These are phyloP conservation scores for Cytauxzoon felis DNA, from an alignment of 169 alveolate species.

Conservation along the genomic window DNA sequence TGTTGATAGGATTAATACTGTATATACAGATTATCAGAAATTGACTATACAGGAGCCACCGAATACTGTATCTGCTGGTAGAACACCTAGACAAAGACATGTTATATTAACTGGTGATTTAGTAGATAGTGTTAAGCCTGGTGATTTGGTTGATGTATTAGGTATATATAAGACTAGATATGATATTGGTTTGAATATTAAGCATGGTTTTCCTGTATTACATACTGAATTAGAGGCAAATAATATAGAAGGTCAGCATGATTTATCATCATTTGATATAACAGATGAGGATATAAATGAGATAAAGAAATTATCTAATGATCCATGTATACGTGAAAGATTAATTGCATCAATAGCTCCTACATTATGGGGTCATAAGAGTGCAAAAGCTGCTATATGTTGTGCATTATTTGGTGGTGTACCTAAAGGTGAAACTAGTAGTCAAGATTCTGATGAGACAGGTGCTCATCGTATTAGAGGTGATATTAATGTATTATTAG, in stretches of 20 bases:
- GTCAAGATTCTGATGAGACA: constrained; percentile 11
- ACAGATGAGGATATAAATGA: constrained; percentile 91
- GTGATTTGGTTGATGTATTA: constrained; percentile 96
- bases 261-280: constrained; percentile 82
- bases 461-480: constrained; percentile 96
- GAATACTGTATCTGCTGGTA: constrained; percentile 97
- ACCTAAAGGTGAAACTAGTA: constrained; percentile 59
- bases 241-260: constrained; percentile 85
- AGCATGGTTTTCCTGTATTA: constrained; percentile 95
- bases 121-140: constrained; percentile 97
- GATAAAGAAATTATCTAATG: constrained; percentile 85
- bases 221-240: constrained; percentile 94
- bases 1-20: constrained; percentile 85
- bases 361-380: constrained; percentile 94
- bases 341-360: constrained; percentile 96
- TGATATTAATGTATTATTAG: constrained; percentile 90
- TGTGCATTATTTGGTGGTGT: constrained; percentile 93
- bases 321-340: constrained; percentile 90
- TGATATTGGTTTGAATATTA: constrained; percentile 90
- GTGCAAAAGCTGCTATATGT: constrained; percentile 88
- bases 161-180: constrained; percentile 94
- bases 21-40: constrained; percentile 94
- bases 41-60: constrained; percentile 96
- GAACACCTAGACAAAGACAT: constrained; percentile 98
- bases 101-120: constrained; percentile 93